Percentiles rank a stretch among this genome's conserved stretches.
Evolutionary conservation across 106 monocot species (phyloP).

Genomic region (Dioscorea dumetorum): DNA sequence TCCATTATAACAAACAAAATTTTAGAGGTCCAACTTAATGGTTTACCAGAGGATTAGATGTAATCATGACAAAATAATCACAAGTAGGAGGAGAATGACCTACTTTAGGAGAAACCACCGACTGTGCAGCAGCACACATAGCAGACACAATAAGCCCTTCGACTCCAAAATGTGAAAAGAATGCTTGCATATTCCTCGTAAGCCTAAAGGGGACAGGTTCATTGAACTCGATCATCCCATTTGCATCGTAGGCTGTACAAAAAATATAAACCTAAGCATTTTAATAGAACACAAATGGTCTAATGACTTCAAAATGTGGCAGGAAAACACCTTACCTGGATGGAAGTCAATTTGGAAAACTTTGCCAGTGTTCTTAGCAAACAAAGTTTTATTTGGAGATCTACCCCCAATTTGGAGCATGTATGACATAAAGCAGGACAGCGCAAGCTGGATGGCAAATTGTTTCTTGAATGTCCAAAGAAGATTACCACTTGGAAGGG

Average conservation of each 20-base stretch:
- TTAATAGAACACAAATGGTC: background rate
- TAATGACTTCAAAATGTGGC: background rate
- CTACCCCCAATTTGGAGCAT: constrained; percentile 97
- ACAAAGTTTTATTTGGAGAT: constrained; percentile 89
- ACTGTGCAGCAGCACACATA: constrained; percentile 92
- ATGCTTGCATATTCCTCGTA: constrained; percentile 92
- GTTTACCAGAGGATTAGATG: too few relatives aligned
- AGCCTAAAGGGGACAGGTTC: constrained; percentile 96
- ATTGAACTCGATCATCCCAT: constrained; percentile 97
- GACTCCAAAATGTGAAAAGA: constrained; percentile 97
- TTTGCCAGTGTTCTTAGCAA: constrained; percentile 98
- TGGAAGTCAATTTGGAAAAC: constrained; percentile 98
- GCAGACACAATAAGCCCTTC: constrained; percentile 97
- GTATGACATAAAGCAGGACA: constrained; percentile 92
- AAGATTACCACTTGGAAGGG: constrained; percentile 88
- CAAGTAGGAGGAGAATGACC: constrained; percentile 3
- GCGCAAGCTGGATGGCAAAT: constrained; percentile 85
- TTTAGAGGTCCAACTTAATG: too few relatives aligned
- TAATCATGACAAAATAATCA: too few relatives aligned
- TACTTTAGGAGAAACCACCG: constrained; percentile 83
- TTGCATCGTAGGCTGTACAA: constrained; percentile 81
- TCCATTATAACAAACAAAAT: too few relatives aligned
- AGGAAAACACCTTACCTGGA: constrained; percentile 48
- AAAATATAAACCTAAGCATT: background rate
- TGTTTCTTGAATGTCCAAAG: constrained; percentile 99